Evolutionary conservation across 1,284 basidiomycete genomes (phyloP).

Genomic region (Ganoderma lingzhi): DNA sequence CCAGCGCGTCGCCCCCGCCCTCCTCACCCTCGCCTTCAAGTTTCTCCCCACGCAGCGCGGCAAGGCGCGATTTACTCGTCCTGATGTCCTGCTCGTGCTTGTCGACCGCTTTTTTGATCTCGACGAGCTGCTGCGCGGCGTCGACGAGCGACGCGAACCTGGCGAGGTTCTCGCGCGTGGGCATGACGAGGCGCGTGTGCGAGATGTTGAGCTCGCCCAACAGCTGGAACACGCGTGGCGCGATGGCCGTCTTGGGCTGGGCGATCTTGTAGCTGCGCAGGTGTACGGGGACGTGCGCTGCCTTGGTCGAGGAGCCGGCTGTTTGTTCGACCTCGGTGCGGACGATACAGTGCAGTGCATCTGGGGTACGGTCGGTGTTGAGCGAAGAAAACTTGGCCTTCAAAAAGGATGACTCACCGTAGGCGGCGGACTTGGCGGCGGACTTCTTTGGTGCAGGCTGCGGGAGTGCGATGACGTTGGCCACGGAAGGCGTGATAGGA

Average conservation of each 20-base stretch:
- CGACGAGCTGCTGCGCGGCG: slow-evolving; percentile 77
- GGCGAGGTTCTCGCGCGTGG: slow-evolving; percentile 81
- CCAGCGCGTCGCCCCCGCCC: slow-evolving; percentile 40
- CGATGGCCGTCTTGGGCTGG: slow-evolving; percentile 75
- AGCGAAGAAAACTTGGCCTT: background rate
- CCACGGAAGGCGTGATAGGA: slow-evolving; percentile 57
- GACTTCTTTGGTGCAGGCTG: slow-evolving; percentile 57
- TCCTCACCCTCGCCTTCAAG: slow-evolving; percentile 42
- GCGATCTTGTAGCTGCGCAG: slow-evolving; percentile 88
- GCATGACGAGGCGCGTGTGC: slow-evolving; percentile 88
- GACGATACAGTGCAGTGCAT: slow-evolving; percentile 79
- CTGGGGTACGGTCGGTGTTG: slow-evolving; percentile 47
- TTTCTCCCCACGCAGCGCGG: slow-evolving; percentile 53
- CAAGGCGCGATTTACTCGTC: slow-evolving; percentile 72
- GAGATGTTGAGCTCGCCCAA: slow-evolving; percentile 81
- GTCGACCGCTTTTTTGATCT: slow-evolving; percentile 90
- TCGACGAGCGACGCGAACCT: slow-evolving; percentile 79
- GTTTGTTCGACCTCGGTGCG: slow-evolving; percentile 66
- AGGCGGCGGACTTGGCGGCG: slow-evolving; percentile 60
- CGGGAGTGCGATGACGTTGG: slow-evolving; percentile 51
- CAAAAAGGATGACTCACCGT: slow-evolving; percentile 49
- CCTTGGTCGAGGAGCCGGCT: slow-evolving; percentile 68
- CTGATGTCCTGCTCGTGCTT: slow-evolving; percentile 86
- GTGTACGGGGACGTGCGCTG: slow-evolving; percentile 78
- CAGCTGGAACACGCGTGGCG: slow-evolving; percentile 76